Evolutionary conservation across 148 eudicot genomes (phyloP).

Genomic region (Gaultheria prostrata): DNA sequence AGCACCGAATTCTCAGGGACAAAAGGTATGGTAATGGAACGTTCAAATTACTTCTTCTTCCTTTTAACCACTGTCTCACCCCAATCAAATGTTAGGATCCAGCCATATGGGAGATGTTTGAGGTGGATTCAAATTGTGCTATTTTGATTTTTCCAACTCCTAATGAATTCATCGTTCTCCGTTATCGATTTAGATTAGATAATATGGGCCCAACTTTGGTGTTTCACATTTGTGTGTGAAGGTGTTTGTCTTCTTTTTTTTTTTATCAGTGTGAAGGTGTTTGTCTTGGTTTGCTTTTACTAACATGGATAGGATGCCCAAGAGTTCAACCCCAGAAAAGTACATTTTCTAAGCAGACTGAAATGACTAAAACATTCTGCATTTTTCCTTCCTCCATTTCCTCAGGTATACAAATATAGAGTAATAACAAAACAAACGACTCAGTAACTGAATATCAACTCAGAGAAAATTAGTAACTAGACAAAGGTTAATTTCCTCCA

Average conservation of each 20-base stretch:
- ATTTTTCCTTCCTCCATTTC: constrained; percentile 2
- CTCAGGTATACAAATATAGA: not conserved
- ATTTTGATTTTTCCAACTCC: not conserved
- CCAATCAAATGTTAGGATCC: not conserved
- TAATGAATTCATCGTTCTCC: not conserved
- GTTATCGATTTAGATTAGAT: not conserved
- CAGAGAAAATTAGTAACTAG: not conserved
- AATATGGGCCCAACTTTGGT: not conserved
- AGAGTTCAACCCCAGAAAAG: not conserved
- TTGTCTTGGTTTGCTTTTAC: not conserved
- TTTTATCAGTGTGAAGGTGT: not conserved
- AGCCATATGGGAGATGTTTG: not conserved
- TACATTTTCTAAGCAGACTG: not conserved
- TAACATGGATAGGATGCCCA: not conserved
- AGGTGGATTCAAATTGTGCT: not conserved
- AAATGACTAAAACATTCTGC: not conserved
- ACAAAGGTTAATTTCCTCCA: not conserved
- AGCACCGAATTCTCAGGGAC: not conserved
- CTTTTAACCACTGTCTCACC: not conserved
- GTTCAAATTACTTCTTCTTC: not conserved
- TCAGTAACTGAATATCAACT: not conserved
- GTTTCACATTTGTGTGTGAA: not conserved
- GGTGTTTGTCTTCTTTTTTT: not conserved
- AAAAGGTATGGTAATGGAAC: not conserved
- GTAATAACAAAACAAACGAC: not conserved